Conservation (phyloP, 176 grass and related monocot genomes). For the Musa acuminata region DNA sequence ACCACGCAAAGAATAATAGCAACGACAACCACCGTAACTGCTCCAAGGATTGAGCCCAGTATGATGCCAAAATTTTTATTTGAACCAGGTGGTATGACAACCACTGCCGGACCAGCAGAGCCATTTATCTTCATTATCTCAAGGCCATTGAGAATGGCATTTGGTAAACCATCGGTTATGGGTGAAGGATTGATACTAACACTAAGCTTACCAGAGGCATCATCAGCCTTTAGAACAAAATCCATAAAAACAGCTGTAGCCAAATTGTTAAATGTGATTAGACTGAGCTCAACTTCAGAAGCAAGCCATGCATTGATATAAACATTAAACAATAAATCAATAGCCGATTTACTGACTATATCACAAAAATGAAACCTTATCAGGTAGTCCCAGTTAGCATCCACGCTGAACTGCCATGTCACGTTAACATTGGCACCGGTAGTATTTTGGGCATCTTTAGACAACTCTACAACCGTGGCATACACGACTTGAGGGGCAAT, state of each 20-base stretch:
- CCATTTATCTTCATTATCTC: conserved; percentile 13
- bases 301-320: background rate
- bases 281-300: background rate
- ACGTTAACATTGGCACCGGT: background rate
- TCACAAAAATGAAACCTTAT: conserved; percentile 20
- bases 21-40: background rate
- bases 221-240: background rate
- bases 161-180: background rate
- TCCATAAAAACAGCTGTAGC: conserved; percentile 3
- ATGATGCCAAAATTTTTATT: conserved; percentile 9
- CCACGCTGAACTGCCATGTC: conserved; percentile 14
- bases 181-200: background rate
- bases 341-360: background rate
- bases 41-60: conserved; percentile 11
- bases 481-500: conserved; percentile 8
- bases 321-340: background rate
- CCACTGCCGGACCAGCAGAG: background rate
- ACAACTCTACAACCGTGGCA: background rate
- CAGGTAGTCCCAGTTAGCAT: background rate
- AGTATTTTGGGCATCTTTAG: background rate
- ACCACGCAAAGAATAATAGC: conserved; percentile 3
- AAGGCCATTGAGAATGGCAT: conserved; percentile 19
- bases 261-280: background rate
- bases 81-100: background rate
- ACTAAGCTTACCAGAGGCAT: background rate